Evolutionary conservation across 148 eudicot genomes (phyloP).

Genomic region (Nepenthes mirabilis): DNA sequence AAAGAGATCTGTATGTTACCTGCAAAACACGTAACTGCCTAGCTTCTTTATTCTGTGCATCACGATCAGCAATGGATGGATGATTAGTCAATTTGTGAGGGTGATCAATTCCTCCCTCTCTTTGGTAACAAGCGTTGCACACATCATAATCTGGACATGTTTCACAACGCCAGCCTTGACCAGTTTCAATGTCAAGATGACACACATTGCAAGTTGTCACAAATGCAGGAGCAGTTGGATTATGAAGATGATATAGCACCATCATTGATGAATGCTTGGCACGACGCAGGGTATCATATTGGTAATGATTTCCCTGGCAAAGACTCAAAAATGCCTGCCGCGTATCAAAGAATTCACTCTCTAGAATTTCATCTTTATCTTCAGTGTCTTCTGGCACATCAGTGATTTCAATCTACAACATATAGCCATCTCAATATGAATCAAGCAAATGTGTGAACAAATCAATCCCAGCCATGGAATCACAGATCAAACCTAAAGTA

Average conservation of each 20-base stretch:
- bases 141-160: conserved; percentile 89
- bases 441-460: conserved; percentile 1
- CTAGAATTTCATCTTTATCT: conserved; percentile 84
- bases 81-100: conserved; percentile 90
- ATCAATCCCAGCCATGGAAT: background rate
- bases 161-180: conserved; percentile 99
- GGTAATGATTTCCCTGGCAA: conserved; percentile 96
- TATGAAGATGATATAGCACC: conserved; percentile 97
- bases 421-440: conserved; percentile 12
- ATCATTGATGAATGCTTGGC: conserved; percentile 99
- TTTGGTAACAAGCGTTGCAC: conserved; percentile 70
- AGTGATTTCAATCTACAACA: conserved; percentile 50
- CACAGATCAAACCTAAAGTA: too few species aligned
- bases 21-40: conserved; percentile 74
- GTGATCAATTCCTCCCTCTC: conserved; percentile 66
- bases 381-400: conserved; percentile 68
- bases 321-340: conserved; percentile 89
- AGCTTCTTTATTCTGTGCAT: conserved; percentile 91
- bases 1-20: conserved; percentile 23
- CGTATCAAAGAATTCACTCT: conserved; percentile 95
- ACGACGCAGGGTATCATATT: conserved; percentile 93
- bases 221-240: conserved; percentile 98
- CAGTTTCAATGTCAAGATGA: conserved; percentile 82
- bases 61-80: conserved; percentile 67
- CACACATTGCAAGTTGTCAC: conserved; percentile 71